A percentile compares a stretch with the other conserved stretches of the same genome.
Conservation (phyloP, 1,284 basidiomycete genomes). For the Sporisorium reilianum region DNA sequence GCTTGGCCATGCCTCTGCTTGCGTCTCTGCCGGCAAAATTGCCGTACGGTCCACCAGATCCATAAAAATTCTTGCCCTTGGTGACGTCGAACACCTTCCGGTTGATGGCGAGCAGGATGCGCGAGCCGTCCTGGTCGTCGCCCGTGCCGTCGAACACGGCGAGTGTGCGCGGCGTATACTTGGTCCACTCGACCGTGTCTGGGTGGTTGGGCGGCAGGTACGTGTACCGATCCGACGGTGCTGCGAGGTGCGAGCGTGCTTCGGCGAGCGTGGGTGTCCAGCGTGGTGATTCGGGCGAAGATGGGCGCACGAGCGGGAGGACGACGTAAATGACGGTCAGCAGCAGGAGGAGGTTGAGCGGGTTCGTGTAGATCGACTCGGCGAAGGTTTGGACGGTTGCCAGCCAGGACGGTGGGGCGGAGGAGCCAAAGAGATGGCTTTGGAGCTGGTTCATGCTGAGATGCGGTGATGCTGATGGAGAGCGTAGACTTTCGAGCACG, state of each 20-base stretch:
- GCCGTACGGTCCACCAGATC: constrained; percentile 93
- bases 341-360: constrained; percentile 56
- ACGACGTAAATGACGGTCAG: constrained; percentile 47
- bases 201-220: constrained; percentile 60
- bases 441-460: constrained; percentile 25
- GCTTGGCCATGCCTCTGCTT: constrained; percentile 94
- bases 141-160: constrained; percentile 64
- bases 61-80: constrained; percentile 87
- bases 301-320: constrained; percentile 51
- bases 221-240: constrained; percentile 50
- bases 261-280: constrained; percentile 45
- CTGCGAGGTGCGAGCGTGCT: constrained; percentile 41
- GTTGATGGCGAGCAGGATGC: constrained; percentile 87
- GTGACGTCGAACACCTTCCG: constrained; percentile 92
- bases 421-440: constrained; percentile 7
- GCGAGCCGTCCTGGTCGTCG: constrained; percentile 41
- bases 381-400: constrained; percentile 13
- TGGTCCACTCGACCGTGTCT: constrained; percentile 55
- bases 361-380: constrained; percentile 55
- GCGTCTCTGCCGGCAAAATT: constrained; percentile 96
- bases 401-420: constrained; percentile 1
- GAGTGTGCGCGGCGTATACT: constrained; percentile 65
- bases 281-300: constrained; percentile 35
- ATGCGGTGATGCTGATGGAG: background rate
- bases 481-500: background rate